Evolutionary conservation across 2,329 filamentous ascomycete genomes (phyloP).

Genomic region (Pestalotiopsis sp.): DNA sequence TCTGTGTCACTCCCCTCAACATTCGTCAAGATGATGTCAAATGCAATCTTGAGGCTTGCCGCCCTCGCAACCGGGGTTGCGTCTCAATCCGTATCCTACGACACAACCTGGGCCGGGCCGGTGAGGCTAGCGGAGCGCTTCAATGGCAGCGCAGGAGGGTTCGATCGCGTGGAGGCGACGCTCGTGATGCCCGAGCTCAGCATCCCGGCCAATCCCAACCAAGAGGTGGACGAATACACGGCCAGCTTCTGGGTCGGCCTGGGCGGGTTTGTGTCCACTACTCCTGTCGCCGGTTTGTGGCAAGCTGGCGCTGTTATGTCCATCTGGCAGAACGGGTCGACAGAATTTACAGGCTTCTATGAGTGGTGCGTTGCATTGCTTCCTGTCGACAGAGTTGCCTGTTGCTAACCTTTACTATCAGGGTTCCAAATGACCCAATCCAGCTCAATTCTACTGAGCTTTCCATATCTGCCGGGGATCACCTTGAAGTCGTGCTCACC

Average conservation of each 20-base stretch:
- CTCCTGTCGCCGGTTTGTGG: not conserved
- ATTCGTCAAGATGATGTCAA: not conserved
- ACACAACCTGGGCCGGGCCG: conserved; percentile 6
- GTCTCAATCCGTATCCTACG: not conserved
- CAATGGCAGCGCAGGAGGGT: conserved; percentile 2
- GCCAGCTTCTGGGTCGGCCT: conserved; percentile 1
- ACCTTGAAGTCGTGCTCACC: conserved; percentile 1
- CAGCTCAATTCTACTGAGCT: conserved; percentile 6
- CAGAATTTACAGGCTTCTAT: conserved; percentile 5
- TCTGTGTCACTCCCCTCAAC: not conserved
- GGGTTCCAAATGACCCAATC: conserved; percentile 3
- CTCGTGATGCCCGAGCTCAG: conserved; percentile 8
- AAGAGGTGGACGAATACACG: conserved; percentile 4
- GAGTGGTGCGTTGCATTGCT: not conserved
- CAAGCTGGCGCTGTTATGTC: not conserved
- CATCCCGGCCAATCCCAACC: conserved; percentile 1
- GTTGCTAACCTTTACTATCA: not conserved
- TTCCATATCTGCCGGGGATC: not conserved
- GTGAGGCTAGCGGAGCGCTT: conserved; percentile 6
- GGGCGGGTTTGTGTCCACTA: not conserved
- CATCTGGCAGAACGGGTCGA: conserved; percentile 1
- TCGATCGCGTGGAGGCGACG: conserved; percentile 6
- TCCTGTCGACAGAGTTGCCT: not conserved
- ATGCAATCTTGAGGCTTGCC: not conserved
- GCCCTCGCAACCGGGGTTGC: not conserved